Conservation (phyloP, 306 rosid genomes). For the Castanospermum australe region DNA sequence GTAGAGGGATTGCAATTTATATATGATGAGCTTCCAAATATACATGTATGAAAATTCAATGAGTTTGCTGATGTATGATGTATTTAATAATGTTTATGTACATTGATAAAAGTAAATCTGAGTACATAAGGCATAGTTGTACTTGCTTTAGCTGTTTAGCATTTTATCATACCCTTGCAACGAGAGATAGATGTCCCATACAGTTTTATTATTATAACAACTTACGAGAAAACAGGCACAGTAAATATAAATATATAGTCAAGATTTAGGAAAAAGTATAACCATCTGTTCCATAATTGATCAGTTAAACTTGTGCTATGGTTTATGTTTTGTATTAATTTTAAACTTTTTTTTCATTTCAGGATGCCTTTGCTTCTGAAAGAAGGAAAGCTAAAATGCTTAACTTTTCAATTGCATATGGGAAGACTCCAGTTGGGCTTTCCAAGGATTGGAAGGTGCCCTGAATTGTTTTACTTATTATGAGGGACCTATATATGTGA, state of each 20-base stretch:
- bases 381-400: constrained; percentile 98
- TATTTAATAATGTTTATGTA: background rate
- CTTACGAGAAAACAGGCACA: background rate
- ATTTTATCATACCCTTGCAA: background rate
- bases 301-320: background rate
- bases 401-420: constrained; percentile 97
- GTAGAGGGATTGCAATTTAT: background rate
- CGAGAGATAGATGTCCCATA: background rate
- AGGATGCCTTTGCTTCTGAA: constrained; percentile 94
- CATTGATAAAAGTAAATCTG: background rate
- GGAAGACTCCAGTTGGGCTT: constrained; percentile 91
- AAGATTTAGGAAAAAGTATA: background rate
- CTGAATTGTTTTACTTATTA: constrained; percentile 13
- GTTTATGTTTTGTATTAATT: background rate
- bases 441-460: constrained; percentile 95
- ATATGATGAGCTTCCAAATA: background rate
- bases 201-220: background rate
- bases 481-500: background rate
- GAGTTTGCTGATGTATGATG: background rate
- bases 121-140: background rate
- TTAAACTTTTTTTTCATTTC: constrained; percentile 15
- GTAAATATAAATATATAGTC: background rate
- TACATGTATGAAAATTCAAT: background rate
- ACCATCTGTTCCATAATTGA: background rate
- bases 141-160: background rate